Base-by-base conservation (phyloP, 257 asterid genomes). In the Cruciata laevipes region DNA sequence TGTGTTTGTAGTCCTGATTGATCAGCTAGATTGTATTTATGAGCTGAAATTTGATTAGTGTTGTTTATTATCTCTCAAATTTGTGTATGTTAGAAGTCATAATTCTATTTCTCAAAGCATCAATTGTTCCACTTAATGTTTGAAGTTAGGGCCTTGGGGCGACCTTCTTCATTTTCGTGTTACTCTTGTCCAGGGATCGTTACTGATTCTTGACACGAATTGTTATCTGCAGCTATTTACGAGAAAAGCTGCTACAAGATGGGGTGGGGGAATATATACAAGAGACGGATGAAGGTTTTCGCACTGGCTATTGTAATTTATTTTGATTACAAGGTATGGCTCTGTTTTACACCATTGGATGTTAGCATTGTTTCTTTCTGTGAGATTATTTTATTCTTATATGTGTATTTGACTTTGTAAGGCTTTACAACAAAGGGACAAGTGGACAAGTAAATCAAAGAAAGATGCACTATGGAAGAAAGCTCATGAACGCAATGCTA, bases 401-500 rank as follows among this genome's bases (percentile, higher is more conserved):
- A 14, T 42, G 17, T 55, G 17, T 58, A 31, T 57, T 55, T 71
- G 74, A 68, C 70, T 69, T 44, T 69, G 42, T 81, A 76, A 92
- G 98, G 73, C 91, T 63, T 86, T 89, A 73, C 95, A 89, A 75
- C 84, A 86, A 80, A 85, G 87, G 76, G 97, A 89, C 73, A 92
- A 88, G 81, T 92, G 95, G 95, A 72, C 74, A 38, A 86, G 79
- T 74, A 80, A 80, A 65, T 75, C 91, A 47, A 88, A 89, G 78
- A 83, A 71, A 76, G 88, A 65, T 69, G 86, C 83, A 35, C 89
- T 92, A 60, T 92, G 98, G 98, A 81, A 90, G 84, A 92, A 81
- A 80, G 96, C 96, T 70, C 98, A 92, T 69, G 98, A 89, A 66
- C 87, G 91, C 71, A 92, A 92, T 79, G 98, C 97, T 12, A 87